Conservation (phyloP, 768 basidiomycete genomes). For the Suillus occidentalis region DNA sequence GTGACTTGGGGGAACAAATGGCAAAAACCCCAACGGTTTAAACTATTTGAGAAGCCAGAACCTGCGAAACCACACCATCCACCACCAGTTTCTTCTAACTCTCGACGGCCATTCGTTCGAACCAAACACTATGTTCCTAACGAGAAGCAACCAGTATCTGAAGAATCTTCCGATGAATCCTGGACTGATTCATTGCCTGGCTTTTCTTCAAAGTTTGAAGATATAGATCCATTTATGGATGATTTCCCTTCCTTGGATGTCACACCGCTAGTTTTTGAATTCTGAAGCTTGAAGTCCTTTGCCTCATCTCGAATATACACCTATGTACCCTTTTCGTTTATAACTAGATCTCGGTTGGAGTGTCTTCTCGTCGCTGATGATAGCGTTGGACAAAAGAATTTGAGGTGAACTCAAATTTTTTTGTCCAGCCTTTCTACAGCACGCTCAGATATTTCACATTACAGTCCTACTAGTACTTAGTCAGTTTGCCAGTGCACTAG, state of each 20-base stretch:
- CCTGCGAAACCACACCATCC: neutral
- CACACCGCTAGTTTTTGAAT: neutral
- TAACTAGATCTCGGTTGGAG: neutral
- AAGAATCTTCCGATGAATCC: neutral
- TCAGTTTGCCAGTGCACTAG: too few relatives aligned
- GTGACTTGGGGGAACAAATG: too few relatives aligned
- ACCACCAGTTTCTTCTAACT: neutral
- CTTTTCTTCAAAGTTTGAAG: neutral
- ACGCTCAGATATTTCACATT: too few relatives aligned
- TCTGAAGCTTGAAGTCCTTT: neutral
- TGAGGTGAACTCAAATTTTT: neutral
- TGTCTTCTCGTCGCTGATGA: neutral
- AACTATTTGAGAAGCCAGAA: too few relatives aligned
- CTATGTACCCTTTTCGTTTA: neutral
- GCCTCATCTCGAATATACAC: neutral
- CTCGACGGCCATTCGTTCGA: slow-evolving; percentile 2
- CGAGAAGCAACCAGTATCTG: too few relatives aligned
- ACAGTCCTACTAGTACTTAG: too few relatives aligned
- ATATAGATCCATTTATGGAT: neutral
- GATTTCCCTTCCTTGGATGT: neutral
- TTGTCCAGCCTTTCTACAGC: neutral
- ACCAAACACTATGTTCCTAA: too few relatives aligned
- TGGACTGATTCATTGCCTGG: neutral
- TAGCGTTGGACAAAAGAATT: neutral
- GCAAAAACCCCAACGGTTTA: too few relatives aligned